Percentiles rank a stretch among this genome's conserved stretches.
These are phyloP conservation scores for Cenchrus purpureus DNA, from an alignment of 176 grass and related monocot species.

Conservation along the genomic window DNA sequence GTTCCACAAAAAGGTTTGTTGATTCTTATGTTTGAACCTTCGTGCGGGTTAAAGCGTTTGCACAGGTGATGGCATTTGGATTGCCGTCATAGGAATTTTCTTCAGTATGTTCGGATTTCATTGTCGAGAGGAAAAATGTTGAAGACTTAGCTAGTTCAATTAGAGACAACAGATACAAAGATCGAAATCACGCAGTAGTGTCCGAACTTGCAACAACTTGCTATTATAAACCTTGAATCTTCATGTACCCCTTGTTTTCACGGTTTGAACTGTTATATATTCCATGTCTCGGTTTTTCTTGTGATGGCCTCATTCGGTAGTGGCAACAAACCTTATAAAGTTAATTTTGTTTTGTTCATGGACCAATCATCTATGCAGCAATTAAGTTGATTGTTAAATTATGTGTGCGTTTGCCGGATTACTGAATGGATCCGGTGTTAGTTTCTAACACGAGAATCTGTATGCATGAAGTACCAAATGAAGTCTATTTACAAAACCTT, in stretches of 20 bases:
- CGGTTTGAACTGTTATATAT: conserved; percentile 21
- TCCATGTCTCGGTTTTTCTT: conserved; percentile 5
- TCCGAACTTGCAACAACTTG: conserved; percentile 11
- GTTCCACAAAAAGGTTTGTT: conserved; percentile 13
- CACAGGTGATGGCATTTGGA: conserved; percentile 92
- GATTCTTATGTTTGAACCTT: conserved; percentile 41
- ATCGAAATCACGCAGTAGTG: conserved; percentile 83
- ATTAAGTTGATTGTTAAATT: conserved; percentile 24
- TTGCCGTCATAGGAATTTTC: conserved; percentile 57
- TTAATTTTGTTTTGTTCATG: background rate
- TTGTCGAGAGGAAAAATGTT: conserved; percentile 93
- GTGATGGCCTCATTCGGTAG: background rate
- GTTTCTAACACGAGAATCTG: too few species aligned
- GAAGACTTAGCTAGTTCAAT: conserved; percentile 75
- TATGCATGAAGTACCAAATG: too few species aligned
- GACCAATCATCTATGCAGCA: conserved; percentile 3
- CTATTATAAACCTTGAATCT: conserved; percentile 5
- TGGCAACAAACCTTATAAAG: background rate
- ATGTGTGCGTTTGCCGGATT: conserved; percentile 5
- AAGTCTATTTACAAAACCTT: too few species aligned
- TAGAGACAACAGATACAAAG: conserved; percentile 85
- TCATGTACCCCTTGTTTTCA: conserved; percentile 1
- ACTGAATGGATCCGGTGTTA: too few species aligned
- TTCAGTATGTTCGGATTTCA: conserved; percentile 81
- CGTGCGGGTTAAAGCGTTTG: conserved; percentile 66